Conservation (phyloP, 2,329 filamentous ascomycete species). For the Didymella keratinophila region DNA sequence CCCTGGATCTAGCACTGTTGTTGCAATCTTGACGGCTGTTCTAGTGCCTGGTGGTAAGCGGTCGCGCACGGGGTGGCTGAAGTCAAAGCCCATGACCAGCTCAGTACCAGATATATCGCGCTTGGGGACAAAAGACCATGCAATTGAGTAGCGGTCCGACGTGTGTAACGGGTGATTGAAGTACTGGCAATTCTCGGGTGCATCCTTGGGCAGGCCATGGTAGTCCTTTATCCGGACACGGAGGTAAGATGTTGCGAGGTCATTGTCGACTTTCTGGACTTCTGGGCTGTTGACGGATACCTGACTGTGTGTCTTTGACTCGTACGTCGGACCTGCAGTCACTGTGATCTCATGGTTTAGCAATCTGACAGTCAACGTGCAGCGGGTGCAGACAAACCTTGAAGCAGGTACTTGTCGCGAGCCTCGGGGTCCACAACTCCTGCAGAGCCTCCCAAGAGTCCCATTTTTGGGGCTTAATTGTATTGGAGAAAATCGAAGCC, state of each 20-base stretch:
- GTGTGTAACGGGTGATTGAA: slow-evolving; percentile 44
- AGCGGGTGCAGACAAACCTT: slow-evolving; percentile 23
- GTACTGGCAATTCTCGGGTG: slow-evolving; percentile 41
- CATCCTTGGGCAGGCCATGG: slow-evolving; percentile 43
- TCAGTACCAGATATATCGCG: slow-evolving; percentile 40
- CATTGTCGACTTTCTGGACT: slow-evolving; percentile 37
- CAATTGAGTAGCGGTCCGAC: slow-evolving; percentile 48
- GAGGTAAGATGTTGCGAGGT: slow-evolving; percentile 42
- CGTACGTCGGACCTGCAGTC: slow-evolving; percentile 48
- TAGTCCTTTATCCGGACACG: slow-evolving; percentile 49
- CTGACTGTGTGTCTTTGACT: slow-evolving; percentile 39
- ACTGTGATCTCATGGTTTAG: slow-evolving; percentile 25
- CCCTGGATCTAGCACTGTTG: slow-evolving; percentile 47
- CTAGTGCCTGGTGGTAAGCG: slow-evolving; percentile 49
- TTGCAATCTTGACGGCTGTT: slow-evolving; percentile 49
- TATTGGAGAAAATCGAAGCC: neutral
- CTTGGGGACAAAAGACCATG: slow-evolving; percentile 50
- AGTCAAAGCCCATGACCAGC: slow-evolving; percentile 49
- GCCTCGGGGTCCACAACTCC: slow-evolving; percentile 41
- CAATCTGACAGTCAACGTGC: neutral
- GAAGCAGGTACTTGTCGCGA: slow-evolving; percentile 49
- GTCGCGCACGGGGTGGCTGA: slow-evolving; percentile 47
- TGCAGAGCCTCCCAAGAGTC: slow-evolving; percentile 18
- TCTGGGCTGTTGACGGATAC: slow-evolving; percentile 45
- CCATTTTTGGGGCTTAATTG: neutral